Evolutionary conservation across 148 eudicot species (phyloP), one percentile per base, ranked within the genome.

Genomic region (Dianthus caryophyllus): DNA sequence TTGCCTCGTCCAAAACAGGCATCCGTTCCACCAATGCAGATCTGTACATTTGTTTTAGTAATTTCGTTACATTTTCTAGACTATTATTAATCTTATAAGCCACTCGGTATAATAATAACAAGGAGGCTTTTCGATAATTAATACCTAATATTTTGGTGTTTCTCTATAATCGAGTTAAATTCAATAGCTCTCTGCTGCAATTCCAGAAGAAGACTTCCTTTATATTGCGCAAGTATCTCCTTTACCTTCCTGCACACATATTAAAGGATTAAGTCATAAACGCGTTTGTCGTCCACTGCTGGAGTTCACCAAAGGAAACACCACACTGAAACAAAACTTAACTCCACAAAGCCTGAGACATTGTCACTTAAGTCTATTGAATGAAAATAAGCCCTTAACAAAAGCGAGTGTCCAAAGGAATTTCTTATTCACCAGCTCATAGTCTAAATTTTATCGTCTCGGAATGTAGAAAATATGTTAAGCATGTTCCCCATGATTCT

Each of bases 1-100:
- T 94, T 64, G 97, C 90, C 82, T 94, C 98, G 77, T 94, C 98
- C 69, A 94, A 88, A 56, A 90, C 97, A 56, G 98, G 98, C 98
- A 94, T 94, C 76, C 92, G 82, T 76, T 94, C 98, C 59, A 90
- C 85, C 71, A 94, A 77, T 22, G 86, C 62, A 76, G 97, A 75
- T 86, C 98, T 94, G 80, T 63, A 75, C 1, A 65, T 51, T 48
- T 67, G 64, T 64, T 33, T 51, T 59, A 54, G 47, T 69, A 15
- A 2, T 33, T 57, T 47, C 21, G 67, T 72, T 69, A 73, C 51
- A 39, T 22, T 24, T 65, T 48, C 14, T 24, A 39, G 30, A 15
- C 29, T 46, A 49, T 41, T 41, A 3, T 41, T 4, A 41, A 3
- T 41, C 11, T 41, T 16, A 47, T 39, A 5, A 36, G 25, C 20